A percentile compares a stretch with the other conserved stretches of the same genome.
Evolutionary conservation across 2,329 filamentous ascomycete species (phyloP).

Genomic region (Diaporthe longicolla): DNA sequence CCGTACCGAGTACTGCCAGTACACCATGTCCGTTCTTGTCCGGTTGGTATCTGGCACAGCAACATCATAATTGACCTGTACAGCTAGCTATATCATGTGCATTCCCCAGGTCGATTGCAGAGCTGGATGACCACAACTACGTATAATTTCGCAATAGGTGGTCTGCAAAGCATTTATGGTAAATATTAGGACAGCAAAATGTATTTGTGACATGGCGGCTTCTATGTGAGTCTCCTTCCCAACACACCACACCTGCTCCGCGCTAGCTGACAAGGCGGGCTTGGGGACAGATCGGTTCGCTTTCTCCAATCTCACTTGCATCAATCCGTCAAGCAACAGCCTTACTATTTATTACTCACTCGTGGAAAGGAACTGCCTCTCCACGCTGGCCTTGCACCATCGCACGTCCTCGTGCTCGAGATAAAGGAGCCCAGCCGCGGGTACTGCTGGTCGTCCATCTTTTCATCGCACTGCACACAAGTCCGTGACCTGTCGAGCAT

Average conservation of each 20-base stretch:
- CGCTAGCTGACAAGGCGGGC: not conserved
- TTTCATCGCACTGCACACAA: not conserved
- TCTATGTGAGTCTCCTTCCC: not conserved
- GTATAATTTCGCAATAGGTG: too few species aligned
- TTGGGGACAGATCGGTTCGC: not conserved
- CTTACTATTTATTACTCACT: not conserved
- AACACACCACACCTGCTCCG: not conserved
- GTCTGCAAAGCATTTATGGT: not conserved
- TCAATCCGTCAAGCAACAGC: constrained; percentile 7
- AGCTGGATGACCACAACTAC: too few species aligned
- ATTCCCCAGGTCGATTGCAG: too few species aligned
- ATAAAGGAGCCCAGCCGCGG: not conserved
- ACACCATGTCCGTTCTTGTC: too few species aligned
- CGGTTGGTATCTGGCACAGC: not conserved
- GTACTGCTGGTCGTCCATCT: not conserved
- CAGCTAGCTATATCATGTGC: too few species aligned
- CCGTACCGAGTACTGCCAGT: not conserved
- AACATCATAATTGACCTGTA: too few species aligned
- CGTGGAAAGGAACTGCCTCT: not conserved
- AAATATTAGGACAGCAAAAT: not conserved
- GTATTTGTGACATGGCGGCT: not conserved
- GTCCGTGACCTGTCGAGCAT: not conserved
- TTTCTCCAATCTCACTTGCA: constrained; percentile 25
- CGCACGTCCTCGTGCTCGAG: not conserved
- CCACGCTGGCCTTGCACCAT: constrained; percentile 16